These are phyloP conservation scores for Tylopilus vinaceipallidus DNA, from an alignment of 768 basidiomycete genomes.

Conservation along the genomic window DNA sequence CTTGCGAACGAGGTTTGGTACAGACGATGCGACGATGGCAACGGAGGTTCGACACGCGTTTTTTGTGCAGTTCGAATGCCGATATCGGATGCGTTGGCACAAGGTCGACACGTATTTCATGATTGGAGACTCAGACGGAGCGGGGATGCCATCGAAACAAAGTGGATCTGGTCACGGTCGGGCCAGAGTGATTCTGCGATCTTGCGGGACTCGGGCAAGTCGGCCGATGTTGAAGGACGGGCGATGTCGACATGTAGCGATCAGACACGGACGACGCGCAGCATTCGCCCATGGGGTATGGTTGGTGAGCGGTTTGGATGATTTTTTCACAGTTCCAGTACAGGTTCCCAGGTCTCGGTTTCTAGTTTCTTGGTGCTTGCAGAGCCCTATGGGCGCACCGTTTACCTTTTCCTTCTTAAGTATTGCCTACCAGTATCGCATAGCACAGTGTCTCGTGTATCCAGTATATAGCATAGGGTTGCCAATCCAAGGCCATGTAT, in stretches of 20 bases:
- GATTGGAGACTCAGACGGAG: background rate
- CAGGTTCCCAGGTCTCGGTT: no score
- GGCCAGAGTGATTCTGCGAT: background rate
- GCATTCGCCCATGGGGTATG: no score
- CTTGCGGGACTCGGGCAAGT: background rate
- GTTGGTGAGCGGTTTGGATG: no score
- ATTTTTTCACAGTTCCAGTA: no score
- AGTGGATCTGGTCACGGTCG: background rate
- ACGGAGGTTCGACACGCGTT: background rate
- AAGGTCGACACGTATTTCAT: background rate
- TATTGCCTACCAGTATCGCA: no score
- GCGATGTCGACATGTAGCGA: no score
- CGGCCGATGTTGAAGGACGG: background rate
- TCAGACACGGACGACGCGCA: no score
- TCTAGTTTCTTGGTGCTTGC: no score
- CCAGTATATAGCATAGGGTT: background rate
- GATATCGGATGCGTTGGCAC: background rate
- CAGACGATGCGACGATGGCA: constrained; percentile 1
- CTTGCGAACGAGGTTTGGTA: constrained; percentile 1
- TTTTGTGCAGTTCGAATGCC: background rate
- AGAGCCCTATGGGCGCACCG: no score
- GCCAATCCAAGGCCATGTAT: background rate
- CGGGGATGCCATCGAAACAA: background rate
- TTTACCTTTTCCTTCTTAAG: no score
- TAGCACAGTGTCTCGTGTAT: background rate